Conservation (phyloP, 306 rosid genomes). For the Sechiopsis laciniata region DNA sequence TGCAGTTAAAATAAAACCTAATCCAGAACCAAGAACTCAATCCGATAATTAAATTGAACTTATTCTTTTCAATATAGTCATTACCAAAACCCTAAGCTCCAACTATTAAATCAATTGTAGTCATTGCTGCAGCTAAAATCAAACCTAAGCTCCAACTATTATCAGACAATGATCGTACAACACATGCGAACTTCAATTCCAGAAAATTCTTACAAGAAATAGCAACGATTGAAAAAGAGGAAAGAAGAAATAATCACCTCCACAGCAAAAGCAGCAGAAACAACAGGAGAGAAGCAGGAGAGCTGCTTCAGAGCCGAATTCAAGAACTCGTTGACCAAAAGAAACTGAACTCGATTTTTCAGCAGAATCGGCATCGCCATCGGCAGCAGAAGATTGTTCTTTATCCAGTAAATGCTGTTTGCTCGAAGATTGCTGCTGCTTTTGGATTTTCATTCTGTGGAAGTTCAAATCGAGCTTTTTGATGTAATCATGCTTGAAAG, state of each 20-base stretch:
- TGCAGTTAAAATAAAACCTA: too few species aligned
- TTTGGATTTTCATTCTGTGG: constrained; percentile 31
- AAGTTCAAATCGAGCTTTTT: constrained; percentile 36
- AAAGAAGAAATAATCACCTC: constrained; percentile 27
- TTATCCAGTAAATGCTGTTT: constrained; percentile 27
- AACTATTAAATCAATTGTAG: too few species aligned
- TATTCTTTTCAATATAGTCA: too few species aligned
- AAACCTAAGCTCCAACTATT: too few species aligned
- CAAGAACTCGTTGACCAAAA: background rate
- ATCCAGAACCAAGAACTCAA: too few species aligned
- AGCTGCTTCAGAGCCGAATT: background rate
- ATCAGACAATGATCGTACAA: background rate
- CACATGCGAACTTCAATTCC: background rate
- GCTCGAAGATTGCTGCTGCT: constrained; percentile 16
- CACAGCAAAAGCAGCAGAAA: constrained; percentile 33
- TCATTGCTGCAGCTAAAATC: too few species aligned
- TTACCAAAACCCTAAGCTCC: too few species aligned
- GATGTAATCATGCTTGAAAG: constrained; percentile 34
- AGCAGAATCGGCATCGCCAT: background rate
- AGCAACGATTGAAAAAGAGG: background rate
- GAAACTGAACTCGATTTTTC: constrained; percentile 16
- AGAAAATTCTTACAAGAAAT: background rate
- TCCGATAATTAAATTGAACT: too few species aligned
- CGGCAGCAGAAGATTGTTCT: constrained; percentile 12
- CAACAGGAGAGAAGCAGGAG: constrained; percentile 29